Evolutionary conservation across 257 asterid genomes (phyloP), one percentile per base, ranked within the genome.

Genomic region (Jaltomata sinuosa): DNA sequence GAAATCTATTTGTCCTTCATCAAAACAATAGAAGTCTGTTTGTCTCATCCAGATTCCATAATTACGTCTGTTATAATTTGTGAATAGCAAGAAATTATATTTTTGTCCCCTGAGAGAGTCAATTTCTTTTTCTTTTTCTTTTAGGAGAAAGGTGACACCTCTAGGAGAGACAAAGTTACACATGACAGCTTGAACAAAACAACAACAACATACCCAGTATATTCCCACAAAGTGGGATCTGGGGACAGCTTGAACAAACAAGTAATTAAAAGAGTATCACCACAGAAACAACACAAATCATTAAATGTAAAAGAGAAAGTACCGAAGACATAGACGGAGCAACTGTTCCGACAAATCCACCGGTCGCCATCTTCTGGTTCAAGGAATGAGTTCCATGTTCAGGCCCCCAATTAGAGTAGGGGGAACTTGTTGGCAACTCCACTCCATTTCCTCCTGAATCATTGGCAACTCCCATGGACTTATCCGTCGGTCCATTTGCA

Each of bases 241-340:
- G n/a, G n/a, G n/a, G 42, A 38, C 78, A 21, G 77, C 77, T 68
- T 68, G 53, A 69, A 34, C 50, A 36, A 36, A 15, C 53, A 71
- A 76, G 22, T 45, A 74, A 47, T 47, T 27, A 84, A 54, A 45
- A 57, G 49, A 42, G 61, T 11, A 42, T 27, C 85, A 29, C 31
- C 59, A 47, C 84, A 65, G 72, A 36, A n/a, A 25, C 55, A 55
- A 59, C 36, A 59, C 40, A 81, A 40, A 64, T 25, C 34, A 38
- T 59, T 81, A 64, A 83, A 74, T 45, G 25, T 83, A 52, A 6
- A 65, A 83, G 21, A 40, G 25, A 29, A 49, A 84, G 55, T 89
- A 91, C 95, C 97, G 31, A 62, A 36, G 83, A 54, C 67, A 83
- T 84, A 83, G 81, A 80, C 31, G 84, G 16, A 78, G 84, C 87